Conservation (phyloP, 345 rosid species). For the Citrus glauca region DNA sequence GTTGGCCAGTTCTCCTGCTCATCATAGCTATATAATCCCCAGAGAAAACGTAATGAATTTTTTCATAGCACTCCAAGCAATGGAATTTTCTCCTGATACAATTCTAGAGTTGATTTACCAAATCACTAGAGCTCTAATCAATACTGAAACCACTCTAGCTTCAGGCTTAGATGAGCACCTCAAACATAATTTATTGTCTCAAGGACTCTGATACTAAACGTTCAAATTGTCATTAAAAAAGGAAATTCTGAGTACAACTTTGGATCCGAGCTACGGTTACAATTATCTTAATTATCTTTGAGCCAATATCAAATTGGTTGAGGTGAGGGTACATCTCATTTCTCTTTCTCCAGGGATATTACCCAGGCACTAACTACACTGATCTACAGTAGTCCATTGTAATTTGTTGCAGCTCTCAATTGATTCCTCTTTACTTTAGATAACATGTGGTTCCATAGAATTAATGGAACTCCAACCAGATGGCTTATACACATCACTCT, state of each 20-base stretch:
- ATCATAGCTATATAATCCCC: background rate
- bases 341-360: background rate
- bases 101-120: background rate
- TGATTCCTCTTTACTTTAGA: background rate
- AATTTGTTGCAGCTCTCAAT: background rate
- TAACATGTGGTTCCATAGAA: background rate
- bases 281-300: background rate
- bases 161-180: background rate
- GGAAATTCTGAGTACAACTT: background rate
- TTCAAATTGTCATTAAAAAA: background rate
- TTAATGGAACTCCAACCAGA: slow-evolving; percentile 44
- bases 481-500: slow-evolving; percentile 38
- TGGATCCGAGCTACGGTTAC: background rate
- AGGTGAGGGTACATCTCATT: background rate
- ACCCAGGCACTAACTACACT: background rate
- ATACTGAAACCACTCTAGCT: background rate
- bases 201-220: background rate
- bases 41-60: background rate
- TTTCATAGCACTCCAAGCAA: background rate
- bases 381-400: background rate
- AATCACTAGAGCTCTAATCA: background rate
- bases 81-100: background rate
- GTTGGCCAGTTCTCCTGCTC: background rate
- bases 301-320: background rate
- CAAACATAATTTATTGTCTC: background rate